phyloP scores from a whole-genome alignment of 164 flowering plant species.

The Nelumbo lutea region DNA sequence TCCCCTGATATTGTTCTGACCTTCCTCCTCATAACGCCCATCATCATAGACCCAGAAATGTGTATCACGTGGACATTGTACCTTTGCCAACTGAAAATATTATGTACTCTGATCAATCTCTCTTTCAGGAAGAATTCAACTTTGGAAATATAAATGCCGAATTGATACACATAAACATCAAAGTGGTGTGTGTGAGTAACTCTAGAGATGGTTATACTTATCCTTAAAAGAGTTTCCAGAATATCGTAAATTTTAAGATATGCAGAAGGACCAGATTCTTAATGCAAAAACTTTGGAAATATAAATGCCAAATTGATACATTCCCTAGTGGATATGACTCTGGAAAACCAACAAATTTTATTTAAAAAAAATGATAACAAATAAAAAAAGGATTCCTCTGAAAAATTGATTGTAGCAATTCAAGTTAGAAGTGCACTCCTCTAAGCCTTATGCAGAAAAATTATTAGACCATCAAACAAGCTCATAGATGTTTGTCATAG shows the following conservation, averaged over 20 bases:
- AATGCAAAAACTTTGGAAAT: not conserved
- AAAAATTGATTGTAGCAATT: too few species aligned
- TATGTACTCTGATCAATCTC: not conserved
- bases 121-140: not conserved
- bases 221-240: not conserved
- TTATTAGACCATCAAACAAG: too few species aligned
- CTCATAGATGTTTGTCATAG: too few species aligned
- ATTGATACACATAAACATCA: not conserved
- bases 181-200: not conserved
- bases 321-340: too few species aligned
- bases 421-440: too few species aligned
- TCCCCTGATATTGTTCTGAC: conserved; percentile 92
- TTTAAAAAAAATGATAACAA: too few species aligned
- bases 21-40: conserved; percentile 98
- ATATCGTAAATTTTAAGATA: too few species aligned
- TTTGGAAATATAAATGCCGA: not conserved
- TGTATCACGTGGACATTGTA: conserved; percentile 96
- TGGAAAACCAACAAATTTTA: too few species aligned
- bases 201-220: not conserved
- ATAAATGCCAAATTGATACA: not conserved
- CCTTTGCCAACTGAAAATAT: conserved; percentile 71
- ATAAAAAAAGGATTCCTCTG: too few species aligned
- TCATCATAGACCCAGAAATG: conserved; percentile 99
- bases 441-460: too few species aligned
- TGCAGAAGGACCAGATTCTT: too few species aligned